Evolutionary conservation across 169 alveolate species (phyloP), one percentile per base, ranked within the genome.

Genomic region (Cryptosporidium sp.): DNA sequence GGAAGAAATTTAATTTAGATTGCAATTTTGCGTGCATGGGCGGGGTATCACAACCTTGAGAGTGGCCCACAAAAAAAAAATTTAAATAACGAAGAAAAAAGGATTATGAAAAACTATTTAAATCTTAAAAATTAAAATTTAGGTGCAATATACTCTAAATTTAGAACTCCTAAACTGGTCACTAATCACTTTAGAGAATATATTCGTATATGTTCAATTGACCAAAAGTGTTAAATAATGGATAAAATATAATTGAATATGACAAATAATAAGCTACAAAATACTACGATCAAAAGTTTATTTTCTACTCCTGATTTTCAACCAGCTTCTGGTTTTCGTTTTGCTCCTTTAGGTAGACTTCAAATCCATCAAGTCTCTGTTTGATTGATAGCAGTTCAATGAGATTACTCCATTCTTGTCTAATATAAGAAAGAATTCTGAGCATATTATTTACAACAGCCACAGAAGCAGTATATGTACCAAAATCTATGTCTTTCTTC

Each of bases 341-440:
- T 23, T n/a, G 33, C 37, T 80, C 51, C 9, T 12, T n/a, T 61
- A 59, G n/a, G 41, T 80, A 80, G 21, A 50, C 23, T 35, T 80
- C 89, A 80, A 80, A 65, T 43, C 89, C 89, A 41, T 80, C 75
- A 14, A 80, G 62, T 18, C 89, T 59, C 26, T 80, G 65, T 43
- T 80, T 59, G 1, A 80, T 67, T 16, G 89, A 80, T n/a, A 65
- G 41, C 14, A 80, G 29, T 48, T 80, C 89, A n/a, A 80, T 80
- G 50, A 80, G 65, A 45, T 62, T 80, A 31, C 80, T 59, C 89
- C 89, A 80, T 62, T 80, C 52, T n/a, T 80, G 69, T 62, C 89
- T 31, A 35, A 80, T 80, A 80, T 59, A 80, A 18, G 80, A 61
- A 26, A 80, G 59, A 45, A 80, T 45, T 45, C 89, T 62, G 51